Base-by-base conservation (phyloP, 768 basidiomycete genomes). In the Boletus reticulatus region DNA sequence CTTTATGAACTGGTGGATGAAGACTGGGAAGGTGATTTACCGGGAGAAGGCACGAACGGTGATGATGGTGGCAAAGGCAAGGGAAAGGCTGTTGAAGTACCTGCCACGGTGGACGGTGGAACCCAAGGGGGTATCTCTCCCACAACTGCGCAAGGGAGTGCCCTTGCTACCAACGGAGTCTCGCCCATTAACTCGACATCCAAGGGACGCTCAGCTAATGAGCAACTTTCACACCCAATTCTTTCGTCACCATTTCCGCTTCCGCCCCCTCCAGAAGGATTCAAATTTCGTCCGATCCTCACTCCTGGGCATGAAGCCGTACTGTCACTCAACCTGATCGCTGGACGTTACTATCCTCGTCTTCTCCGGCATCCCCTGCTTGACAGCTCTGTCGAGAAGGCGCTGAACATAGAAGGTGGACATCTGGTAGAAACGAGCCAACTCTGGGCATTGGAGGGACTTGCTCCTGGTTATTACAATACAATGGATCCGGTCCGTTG, bases 261-360 rank as follows among this genome's bases (percentile, higher is more conserved):
- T 3, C 92, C 92, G 0, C 69, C 75, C 20, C 72, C 92, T 1
- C 91, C 92, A 0, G 67, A 69, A 20, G 88, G 89, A 0, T 92
- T 79, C 70, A 78, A 76, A 58, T 93, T 91, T 72, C 81, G 88
- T 17, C 76, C 81, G 1, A 84, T 94, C 53, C 75, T 91, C 14
- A 64, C 76, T 3, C 74, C 82, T 8, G 86, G 81, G 0, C 68
- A 80, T 56, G 89, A 92, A 69, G 80, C 80, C 16, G 80, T 88
- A 19, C 59, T 91, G n/a, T 84, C 84, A 4, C 75, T 92, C 41
- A 81, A 83, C 36, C 74, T 91, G 45, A 77, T 94, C 57, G 83
- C 83, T 32, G 92, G 92, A 32, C 78, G 92, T 52, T 94, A 94
- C 67, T 94, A 94, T 66, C 88, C 91, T 6, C 73, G 78, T 7